Base-by-base conservation (phyloP, 352 stramenopile genomes). In the Globisporangium solare region DNA sequence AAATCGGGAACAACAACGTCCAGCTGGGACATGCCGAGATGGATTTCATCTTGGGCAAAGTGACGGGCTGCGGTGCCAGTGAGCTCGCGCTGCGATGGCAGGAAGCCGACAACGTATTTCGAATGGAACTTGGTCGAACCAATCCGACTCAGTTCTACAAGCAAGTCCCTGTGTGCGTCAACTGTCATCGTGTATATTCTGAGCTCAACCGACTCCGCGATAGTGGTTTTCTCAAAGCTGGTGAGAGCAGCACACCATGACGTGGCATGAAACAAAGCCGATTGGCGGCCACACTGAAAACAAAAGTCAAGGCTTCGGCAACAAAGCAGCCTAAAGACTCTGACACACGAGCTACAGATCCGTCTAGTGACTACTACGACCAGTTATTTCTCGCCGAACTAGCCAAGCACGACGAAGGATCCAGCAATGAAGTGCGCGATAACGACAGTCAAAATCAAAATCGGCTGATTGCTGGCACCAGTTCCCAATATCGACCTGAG, bases 131-230 rank as follows among this genome's bases (percentile, higher is more conserved):
- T 6, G 83, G 81, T 0, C 73, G 80, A 0, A 58, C 66, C 1
- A 89, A 94, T 14, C 81, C 83, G 21, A 73, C 62, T 14, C 71
- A 79, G 22, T 94, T 87, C 49, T 92, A 94, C 68, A 91, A 89
- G 56, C 83, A 89, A 64, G 79, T 88, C 10, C 41, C 56, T 0
- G 79, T 94, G 11, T 94, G 83, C 31, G 39, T 62, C 17, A 92
- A 94, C 52, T 94, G 83, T 56, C 76, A 89, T 60, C 70, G 66
- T 37, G 66, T 92, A 22, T 94, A 92, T 51, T 72, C 68, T 0
- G 67, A 84, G 40, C 62, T 92, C 43, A 75, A 83, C 39, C 64
- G 58, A 54, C 40, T 76, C 15, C 72, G 83, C 0, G 76, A 88
- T 21, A 58, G 58, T 15, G 74, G 70, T 0, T 94, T 94, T 54